Percentiles rank a stretch among this genome's conserved stretches.
Evolutionary conservation across 2,329 filamentous ascomycete genomes (phyloP).

Genomic region (Fusarium anthophilum): DNA sequence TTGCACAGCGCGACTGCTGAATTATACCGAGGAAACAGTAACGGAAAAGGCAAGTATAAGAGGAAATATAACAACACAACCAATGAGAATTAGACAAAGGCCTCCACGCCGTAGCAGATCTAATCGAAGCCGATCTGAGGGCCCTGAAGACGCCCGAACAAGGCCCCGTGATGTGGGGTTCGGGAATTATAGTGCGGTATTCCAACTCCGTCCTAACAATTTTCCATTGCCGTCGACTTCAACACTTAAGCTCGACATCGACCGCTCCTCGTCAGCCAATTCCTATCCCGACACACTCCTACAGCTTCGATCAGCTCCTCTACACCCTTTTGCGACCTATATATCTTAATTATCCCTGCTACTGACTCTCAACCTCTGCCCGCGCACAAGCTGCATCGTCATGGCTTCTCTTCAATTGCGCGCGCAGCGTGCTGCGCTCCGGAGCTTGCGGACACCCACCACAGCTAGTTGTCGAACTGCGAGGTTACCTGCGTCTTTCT

Average conservation of each 20-base stretch:
- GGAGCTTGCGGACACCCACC: slow-evolving; percentile 40
- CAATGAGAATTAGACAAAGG: not conserved
- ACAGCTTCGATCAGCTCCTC: not conserved
- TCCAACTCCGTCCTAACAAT: slow-evolving; percentile 43
- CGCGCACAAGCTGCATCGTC: not conserved
- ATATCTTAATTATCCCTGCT: not conserved
- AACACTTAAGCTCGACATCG: slow-evolving; percentile 34
- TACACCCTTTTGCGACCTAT: not conserved
- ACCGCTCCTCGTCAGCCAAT: slow-evolving; percentile 10
- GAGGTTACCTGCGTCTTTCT: slow-evolving; percentile 21
- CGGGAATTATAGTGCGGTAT: slow-evolving; percentile 36
- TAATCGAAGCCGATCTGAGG: slow-evolving; percentile 11
- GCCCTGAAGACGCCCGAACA: slow-evolving; percentile 5
- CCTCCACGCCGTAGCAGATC: not conserved
- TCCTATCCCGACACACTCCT: not conserved
- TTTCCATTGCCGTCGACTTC: slow-evolving; percentile 39
- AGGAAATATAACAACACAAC: not conserved
- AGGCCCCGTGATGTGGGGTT: slow-evolving; percentile 29
- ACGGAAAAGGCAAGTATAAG: not conserved
- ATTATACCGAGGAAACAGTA: not conserved
- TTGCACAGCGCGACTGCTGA: not conserved
- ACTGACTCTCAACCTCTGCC: slow-evolving; percentile 19
- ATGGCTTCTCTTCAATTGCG: slow-evolving; percentile 49
- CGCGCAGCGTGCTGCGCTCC: slow-evolving; percentile 45
- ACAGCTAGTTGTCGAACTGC: slow-evolving; percentile 23